These are phyloP conservation scores for Fusarium sp. DNA, from an alignment of 2,329 filamentous ascomycete species.

Conservation along the genomic window DNA sequence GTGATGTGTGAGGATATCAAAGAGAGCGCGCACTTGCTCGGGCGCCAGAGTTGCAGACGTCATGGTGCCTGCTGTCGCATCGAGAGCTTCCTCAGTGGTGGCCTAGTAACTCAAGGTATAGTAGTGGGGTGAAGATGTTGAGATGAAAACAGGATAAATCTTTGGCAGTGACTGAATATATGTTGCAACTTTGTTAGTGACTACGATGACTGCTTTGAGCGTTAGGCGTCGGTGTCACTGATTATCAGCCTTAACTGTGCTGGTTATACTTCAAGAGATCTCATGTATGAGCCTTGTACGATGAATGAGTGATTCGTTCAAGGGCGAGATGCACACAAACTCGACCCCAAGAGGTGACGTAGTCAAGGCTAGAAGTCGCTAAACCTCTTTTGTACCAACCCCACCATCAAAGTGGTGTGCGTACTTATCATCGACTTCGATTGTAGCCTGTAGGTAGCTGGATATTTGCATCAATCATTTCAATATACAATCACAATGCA, in stretches of 20 bases:
- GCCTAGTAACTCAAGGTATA: not conserved
- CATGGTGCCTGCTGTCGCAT: conserved; percentile 43
- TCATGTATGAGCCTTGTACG: not conserved
- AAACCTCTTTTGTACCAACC: conserved; percentile 23
- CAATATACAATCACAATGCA: too few relatives aligned
- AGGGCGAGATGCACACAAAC: not conserved
- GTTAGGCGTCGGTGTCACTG: not conserved
- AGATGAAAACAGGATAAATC: not conserved
- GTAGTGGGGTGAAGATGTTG: not conserved
- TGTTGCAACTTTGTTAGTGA: not conserved
- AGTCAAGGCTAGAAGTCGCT: conserved; percentile 24
- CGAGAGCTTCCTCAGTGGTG: not conserved
- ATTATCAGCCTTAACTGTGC: not conserved
- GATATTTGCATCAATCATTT: not conserved
- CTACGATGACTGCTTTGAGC: not conserved
- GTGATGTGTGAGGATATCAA: conserved; percentile 72
- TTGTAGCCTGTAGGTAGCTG: not conserved
- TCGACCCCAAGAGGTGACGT: conserved; percentile 32
- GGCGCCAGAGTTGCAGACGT: conserved; percentile 48
- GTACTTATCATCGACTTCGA: not conserved
- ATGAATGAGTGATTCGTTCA: conserved; percentile 9
- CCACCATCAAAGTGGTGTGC: conserved; percentile 7
- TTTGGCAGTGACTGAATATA: not conserved
- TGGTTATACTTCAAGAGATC: not conserved
- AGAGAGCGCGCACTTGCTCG: conserved; percentile 66